Conservation (phyloP, 2,329 filamentous ascomycete genomes). For the Simplicillium aogashimaense region DNA sequence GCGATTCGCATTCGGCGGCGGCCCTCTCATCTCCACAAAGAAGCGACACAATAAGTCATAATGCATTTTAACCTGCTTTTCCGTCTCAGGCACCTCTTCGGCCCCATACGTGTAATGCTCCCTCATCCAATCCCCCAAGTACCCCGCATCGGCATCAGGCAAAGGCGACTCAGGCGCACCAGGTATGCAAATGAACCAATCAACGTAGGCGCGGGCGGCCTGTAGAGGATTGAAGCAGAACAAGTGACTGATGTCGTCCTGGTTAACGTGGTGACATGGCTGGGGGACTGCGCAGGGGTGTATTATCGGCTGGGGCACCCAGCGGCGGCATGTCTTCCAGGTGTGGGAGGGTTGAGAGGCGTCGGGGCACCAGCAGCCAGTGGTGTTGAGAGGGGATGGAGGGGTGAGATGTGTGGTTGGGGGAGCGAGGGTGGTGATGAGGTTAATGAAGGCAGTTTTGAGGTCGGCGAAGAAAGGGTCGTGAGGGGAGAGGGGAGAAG, state of each 20-base stretch:
- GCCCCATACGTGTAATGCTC: slow-evolving; percentile 3
- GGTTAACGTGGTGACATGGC: slow-evolving; percentile 1
- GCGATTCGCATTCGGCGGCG: slow-evolving; percentile 3
- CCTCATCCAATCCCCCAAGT: slow-evolving; percentile 5
- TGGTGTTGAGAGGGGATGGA: background rate
- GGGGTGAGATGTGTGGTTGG: slow-evolving; percentile 4
- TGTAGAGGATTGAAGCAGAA: slow-evolving; percentile 6
- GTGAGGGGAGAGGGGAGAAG: too few species aligned
- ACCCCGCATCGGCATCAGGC: slow-evolving; percentile 1
- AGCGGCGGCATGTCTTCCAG: slow-evolving; percentile 5
- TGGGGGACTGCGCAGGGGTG: background rate
- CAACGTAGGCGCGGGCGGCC: slow-evolving; percentile 4
- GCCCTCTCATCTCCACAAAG: slow-evolving; percentile 5
- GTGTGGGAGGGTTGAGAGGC: slow-evolving; percentile 1
- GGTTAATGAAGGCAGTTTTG: too few species aligned
- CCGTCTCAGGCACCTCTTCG: slow-evolving; percentile 1
- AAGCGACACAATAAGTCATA: slow-evolving; percentile 4
- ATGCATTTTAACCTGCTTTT: slow-evolving; percentile 1
- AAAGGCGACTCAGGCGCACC: slow-evolving; percentile 5
- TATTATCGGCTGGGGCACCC: slow-evolving; percentile 3
- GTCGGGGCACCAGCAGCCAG: slow-evolving; percentile 7
- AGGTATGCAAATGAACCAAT: slow-evolving; percentile 4
- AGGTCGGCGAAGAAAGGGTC: too few species aligned
- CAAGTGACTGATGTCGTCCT: slow-evolving; percentile 1
- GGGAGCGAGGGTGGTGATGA: background rate